These are phyloP conservation scores for Teratosphaeria epicoccoides DNA, from an alignment of 2,329 filamentous ascomycete genomes.

Conservation along the genomic window DNA sequence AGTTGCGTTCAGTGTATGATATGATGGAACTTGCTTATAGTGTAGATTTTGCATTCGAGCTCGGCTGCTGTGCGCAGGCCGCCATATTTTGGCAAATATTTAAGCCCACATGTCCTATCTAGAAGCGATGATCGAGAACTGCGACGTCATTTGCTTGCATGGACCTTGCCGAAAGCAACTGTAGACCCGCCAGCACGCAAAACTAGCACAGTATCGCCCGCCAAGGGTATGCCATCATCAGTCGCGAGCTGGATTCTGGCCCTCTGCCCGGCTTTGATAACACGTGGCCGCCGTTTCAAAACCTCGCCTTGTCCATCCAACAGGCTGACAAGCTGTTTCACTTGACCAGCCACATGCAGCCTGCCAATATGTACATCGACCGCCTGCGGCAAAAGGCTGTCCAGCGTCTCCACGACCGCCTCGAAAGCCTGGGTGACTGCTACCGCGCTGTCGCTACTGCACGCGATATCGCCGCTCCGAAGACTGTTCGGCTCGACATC, in stretches of 20 bases:
- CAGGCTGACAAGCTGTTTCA: slow-evolving; percentile 59
- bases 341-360: slow-evolving; percentile 65
- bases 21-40: not conserved
- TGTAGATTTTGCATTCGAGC: not conserved
- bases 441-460: slow-evolving; percentile 52
- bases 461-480: slow-evolving; percentile 71
- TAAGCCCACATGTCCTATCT: too few species aligned
- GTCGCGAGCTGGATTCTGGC: slow-evolving; percentile 52
- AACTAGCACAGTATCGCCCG: slow-evolving; percentile 69
- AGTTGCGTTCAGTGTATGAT: not conserved
- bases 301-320: slow-evolving; percentile 66
- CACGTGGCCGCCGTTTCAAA: slow-evolving; percentile 71
- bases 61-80: not conserved
- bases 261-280: slow-evolving; percentile 69
- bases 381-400: slow-evolving; percentile 76
- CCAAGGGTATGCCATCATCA: slow-evolving; percentile 67
- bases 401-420: slow-evolving; percentile 78
- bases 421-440: slow-evolving; percentile 62
- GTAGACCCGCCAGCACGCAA: slow-evolving; percentile 45
- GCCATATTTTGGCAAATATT: too few species aligned
- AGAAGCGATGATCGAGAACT: too few species aligned
- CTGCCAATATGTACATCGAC: slow-evolving; percentile 83
- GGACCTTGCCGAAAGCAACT: slow-evolving; percentile 2
- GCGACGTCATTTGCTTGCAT: not conserved
- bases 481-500: slow-evolving; percentile 74